Conservation (phyloP, 164 flowering plant species). For the Sextonia rubra region DNA sequence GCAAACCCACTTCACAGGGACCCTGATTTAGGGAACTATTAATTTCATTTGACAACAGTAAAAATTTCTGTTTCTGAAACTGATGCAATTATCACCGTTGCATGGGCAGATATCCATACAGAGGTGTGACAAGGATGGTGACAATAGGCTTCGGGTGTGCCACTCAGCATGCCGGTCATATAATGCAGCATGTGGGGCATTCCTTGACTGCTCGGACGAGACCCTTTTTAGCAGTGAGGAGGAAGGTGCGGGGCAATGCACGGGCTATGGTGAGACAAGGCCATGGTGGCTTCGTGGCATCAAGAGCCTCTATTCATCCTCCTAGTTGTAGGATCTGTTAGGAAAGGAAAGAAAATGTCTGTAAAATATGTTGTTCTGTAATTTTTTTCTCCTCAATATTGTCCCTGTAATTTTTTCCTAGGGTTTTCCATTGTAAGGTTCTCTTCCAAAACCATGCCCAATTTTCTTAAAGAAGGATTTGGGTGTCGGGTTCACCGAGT, state of each 20-base stretch:
- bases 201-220: constrained; percentile 94
- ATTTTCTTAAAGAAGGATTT: constrained; percentile 22
- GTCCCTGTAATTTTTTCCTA: constrained; percentile 36
- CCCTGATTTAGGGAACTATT: too few species aligned
- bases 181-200: constrained; percentile 90
- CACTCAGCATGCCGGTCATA: constrained; percentile 90
- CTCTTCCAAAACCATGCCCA: constrained; percentile 27
- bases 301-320: constrained; percentile 26
- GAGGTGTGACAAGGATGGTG: constrained; percentile 88
- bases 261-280: constrained; percentile 65
- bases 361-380: constrained; percentile 45
- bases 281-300: constrained; percentile 55
- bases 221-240: constrained; percentile 82
- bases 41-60: too few species aligned
- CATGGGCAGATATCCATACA: constrained; percentile 85
- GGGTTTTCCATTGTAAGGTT: constrained; percentile 24
- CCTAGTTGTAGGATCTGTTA: constrained; percentile 14
- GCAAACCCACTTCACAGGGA: too few species aligned
- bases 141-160: constrained; percentile 92
- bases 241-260: constrained; percentile 81
- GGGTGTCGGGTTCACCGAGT: constrained; percentile 25
- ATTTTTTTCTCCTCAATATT: not conserved
- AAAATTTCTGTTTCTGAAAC: too few species aligned
- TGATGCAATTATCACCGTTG: too few species aligned
- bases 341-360: constrained; percentile 18